These are phyloP conservation scores for Rhizophagus clarus DNA, from an alignment of 192 early-diverging fungal species.

Conservation along the genomic window DNA sequence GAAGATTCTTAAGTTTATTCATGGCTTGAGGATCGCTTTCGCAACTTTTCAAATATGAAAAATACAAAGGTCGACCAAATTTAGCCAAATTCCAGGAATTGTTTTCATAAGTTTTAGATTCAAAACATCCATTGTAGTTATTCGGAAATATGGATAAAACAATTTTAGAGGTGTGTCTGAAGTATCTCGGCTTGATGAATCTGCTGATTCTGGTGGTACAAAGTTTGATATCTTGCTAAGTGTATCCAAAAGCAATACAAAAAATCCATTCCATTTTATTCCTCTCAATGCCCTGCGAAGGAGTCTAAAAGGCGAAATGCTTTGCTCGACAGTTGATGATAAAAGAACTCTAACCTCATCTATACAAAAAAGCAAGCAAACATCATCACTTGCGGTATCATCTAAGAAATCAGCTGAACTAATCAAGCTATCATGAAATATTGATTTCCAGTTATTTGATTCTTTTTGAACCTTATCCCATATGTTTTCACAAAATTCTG, in stretches of 20 bases:
- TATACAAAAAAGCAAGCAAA: neutral
- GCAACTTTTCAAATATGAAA: neutral
- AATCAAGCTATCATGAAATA: too few species aligned
- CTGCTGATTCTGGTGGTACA: neutral
- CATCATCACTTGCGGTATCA: neutral
- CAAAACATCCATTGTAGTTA: too few species aligned
- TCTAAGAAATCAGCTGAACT: too few species aligned
- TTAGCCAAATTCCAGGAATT: neutral
- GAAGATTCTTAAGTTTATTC: neutral
- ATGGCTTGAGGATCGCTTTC: neutral
- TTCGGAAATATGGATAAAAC: too few species aligned
- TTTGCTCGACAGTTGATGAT: neutral
- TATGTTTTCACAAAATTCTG: neutral
- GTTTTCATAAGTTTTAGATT: too few species aligned
- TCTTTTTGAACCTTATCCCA: neutral
- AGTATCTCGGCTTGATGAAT: neutral
- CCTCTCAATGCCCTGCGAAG: neutral
- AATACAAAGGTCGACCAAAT: neutral
- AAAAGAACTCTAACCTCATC: neutral
- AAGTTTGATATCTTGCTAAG: neutral
- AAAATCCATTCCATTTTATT: neutral
- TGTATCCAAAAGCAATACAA: neutral
- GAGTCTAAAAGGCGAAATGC: neutral
- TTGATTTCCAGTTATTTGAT: too few species aligned
- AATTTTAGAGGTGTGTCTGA: neutral